Percentiles rank a stretch among this genome's conserved stretches.
Conservation (phyloP, 106 monocot species). For the Dioscorea alata region DNA sequence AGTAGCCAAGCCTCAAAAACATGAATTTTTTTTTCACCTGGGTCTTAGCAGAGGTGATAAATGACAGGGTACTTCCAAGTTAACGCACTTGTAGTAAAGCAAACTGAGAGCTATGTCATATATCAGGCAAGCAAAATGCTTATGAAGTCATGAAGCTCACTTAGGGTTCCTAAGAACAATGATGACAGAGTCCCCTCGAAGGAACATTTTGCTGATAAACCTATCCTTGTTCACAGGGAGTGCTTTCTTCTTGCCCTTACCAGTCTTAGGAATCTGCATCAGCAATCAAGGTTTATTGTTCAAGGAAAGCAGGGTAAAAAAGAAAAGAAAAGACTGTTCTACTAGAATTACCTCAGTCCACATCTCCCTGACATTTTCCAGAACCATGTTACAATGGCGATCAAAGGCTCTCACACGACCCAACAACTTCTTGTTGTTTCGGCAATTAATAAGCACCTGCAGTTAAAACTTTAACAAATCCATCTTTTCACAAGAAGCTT, state of each 20-base stretch:
- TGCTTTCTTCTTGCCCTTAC: conserved; percentile 94
- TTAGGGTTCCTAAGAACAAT: conserved; percentile 92
- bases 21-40: too few species aligned
- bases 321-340: neutral
- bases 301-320: neutral
- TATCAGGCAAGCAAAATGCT: neutral
- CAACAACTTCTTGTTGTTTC: conserved; percentile 65
- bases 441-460: conserved; percentile 64
- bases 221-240: conserved; percentile 89
- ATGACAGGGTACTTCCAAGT: too few species aligned
- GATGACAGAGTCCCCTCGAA: conserved; percentile 88
- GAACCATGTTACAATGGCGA: conserved; percentile 76
- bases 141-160: conserved; percentile 16
- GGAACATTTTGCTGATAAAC: conserved; percentile 96
- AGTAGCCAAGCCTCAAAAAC: too few species aligned
- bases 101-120: too few species aligned
- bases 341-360: conserved; percentile 55
- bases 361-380: conserved; percentile 83
- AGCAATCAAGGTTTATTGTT: neutral
- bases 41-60: too few species aligned
- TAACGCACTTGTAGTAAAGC: too few species aligned
- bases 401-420: conserved; percentile 76
- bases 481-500: too few species aligned
- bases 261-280: conserved; percentile 69
- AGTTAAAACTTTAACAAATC: too few species aligned